Base-by-base conservation (phyloP, 768 basidiomycete genomes). In the Phaeotremella skinneri region DNA sequence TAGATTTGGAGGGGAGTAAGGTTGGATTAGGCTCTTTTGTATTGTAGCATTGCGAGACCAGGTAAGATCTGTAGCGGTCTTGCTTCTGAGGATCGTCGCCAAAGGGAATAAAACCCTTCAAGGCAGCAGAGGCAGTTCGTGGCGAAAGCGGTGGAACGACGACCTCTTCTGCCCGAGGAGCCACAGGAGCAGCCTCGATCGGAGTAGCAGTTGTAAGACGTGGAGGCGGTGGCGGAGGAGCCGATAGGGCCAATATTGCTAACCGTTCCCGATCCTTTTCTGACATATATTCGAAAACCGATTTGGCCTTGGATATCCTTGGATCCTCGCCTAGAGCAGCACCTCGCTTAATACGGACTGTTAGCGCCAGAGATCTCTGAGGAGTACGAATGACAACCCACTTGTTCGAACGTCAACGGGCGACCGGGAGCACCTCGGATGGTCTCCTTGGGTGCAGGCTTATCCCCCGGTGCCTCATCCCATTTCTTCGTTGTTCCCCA, bases 201-300 rank as follows among this genome's bases (percentile, higher is more conserved):
- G 55, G 23, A 4, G 27, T 81, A 82, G 68, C 86, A 81, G 16
- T 53, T 31, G 39, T n/a, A 5, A 49, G 62, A 31, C 62, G 64
- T 5, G 56, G 59, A 5, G 61, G 61, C 13, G 49, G 60, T 17
- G 27, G 23, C 1, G 47, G 2, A 47, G 52, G 31, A n/a, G 61
- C 51, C 0, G 59, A 32, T 11, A 64, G 54, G 11, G 75, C 68
- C 25, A 76, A 45, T 0, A 68, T 52, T 4, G 78, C 77, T n/a
- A 99, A 81, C 4, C 93, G 86, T 59, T 96, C 92, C 56, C 85
- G 84, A 68, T 94, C 91, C 69, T 92, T 93, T 63, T 87, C 84
- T 0, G 96, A 94, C 74, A 98, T 85, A 73, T 86, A 98, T 45
- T 98, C 93, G 74, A 94, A 97, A 16, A 99, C 84, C 0, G 94